Evolutionary conservation across 2,329 filamentous ascomycete genomes (phyloP).

Genomic region (Fusarium sp.): DNA sequence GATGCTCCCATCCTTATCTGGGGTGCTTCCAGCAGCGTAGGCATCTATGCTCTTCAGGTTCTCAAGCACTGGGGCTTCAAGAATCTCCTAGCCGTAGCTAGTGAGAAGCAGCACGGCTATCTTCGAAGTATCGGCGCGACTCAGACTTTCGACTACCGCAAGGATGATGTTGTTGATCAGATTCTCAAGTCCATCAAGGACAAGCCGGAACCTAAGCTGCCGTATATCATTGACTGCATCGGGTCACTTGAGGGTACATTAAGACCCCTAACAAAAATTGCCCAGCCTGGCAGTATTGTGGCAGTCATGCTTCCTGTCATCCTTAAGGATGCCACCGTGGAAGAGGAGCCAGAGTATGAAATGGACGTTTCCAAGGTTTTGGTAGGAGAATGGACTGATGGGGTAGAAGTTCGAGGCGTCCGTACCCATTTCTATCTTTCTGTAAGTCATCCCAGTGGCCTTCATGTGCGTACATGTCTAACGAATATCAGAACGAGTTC

Average conservation of each 20-base stretch:
- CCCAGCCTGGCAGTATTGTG: conserved; percentile 61
- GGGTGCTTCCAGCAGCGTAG: conserved; percentile 66
- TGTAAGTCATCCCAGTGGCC: conserved; percentile 26
- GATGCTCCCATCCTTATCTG: conserved; percentile 61
- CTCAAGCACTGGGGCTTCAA: conserved; percentile 65
- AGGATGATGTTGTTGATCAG: conserved; percentile 52
- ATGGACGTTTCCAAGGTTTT: conserved; percentile 63
- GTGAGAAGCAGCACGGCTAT: conserved; percentile 58
- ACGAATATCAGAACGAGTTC: conserved; percentile 61
- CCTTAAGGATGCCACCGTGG: conserved; percentile 62
- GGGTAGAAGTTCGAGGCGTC: conserved; percentile 65
- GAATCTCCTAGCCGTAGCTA: conserved; percentile 63
- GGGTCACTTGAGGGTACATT: conserved; percentile 62
- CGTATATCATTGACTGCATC: conserved; percentile 68
- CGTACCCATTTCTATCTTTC: conserved; percentile 52
- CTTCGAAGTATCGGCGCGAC: conserved; percentile 60
- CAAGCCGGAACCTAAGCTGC: conserved; percentile 49
- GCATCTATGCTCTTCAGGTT: conserved; percentile 63
- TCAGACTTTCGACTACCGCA: conserved; percentile 62
- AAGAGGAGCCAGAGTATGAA: conserved; percentile 63
- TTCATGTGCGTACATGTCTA: neutral
- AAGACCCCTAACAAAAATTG: conserved; percentile 63
- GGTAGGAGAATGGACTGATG: conserved; percentile 61
- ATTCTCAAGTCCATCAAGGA: conserved; percentile 45
- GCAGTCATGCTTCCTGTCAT: conserved; percentile 72